Conservation (phyloP, 2,329 filamentous ascomycete species). For the Trichoderma polysporum region DNA sequence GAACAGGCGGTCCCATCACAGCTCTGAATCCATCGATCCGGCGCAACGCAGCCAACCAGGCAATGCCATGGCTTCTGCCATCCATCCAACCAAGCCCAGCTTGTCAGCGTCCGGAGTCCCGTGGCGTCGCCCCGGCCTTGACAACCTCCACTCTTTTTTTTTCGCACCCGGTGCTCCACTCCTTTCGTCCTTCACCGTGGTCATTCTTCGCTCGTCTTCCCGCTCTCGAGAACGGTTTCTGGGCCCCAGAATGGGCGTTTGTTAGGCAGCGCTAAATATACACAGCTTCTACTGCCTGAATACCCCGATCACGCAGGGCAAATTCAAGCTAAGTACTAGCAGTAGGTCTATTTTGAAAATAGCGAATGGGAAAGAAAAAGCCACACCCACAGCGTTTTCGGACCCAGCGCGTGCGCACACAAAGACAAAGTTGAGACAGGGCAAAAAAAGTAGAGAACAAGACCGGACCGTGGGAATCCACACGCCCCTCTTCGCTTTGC, state of each 20-base stretch:
- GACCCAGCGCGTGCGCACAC: not conserved
- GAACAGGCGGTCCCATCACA: not conserved
- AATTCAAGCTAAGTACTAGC: not conserved
- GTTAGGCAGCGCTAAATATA: not conserved
- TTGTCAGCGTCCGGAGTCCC: conserved; percentile 18
- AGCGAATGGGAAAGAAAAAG: not conserved
- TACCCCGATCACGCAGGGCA: not conserved
- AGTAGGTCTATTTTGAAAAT: not conserved
- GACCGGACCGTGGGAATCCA: conserved; percentile 18
- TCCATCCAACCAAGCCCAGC: not conserved
- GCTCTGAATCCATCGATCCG: not conserved
- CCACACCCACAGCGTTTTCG: not conserved
- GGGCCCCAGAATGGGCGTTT: not conserved
- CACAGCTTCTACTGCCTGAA: not conserved
- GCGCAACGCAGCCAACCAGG: not conserved
- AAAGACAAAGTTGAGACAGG: conserved; percentile 1
- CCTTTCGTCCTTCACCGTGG: not conserved
- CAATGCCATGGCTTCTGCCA: no score
- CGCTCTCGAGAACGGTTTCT: not conserved
- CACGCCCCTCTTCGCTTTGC: conserved; percentile 13
- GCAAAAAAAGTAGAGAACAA: not conserved
- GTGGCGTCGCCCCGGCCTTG: conserved; percentile 18
- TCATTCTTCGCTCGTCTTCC: not conserved
- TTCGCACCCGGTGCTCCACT: conserved; percentile 15
- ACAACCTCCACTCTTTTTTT: conserved; percentile 11